Base-by-base conservation (phyloP, 2,329 filamentous ascomycete genomes). In the Fusarium humuli region DNA sequence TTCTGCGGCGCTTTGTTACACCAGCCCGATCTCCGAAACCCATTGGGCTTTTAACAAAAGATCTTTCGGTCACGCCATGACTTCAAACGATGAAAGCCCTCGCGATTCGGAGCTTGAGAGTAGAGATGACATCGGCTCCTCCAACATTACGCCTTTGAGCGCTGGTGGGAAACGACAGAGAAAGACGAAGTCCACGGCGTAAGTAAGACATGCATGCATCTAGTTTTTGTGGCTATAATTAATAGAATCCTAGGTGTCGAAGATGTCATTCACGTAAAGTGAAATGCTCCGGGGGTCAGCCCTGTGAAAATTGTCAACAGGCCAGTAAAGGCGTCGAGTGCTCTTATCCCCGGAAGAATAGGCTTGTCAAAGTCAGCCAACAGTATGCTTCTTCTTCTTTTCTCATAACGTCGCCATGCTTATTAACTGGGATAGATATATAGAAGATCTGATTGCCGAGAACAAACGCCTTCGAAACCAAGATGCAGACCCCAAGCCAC, bases 221-320 rank as follows among this genome's bases (percentile, higher is more conserved):
- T 1, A 23, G 1, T 30, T 6, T 20, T 20, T 12, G 7, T 4
- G 3, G 7, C 2, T 7, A 25, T 37, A 6, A 5, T 57, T 57
- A 23, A 72, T 55, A 6, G 23, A 8, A 29, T 6, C 7, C 2
- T 8, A 78, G 61, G 13, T 83, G 67, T 59, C 78, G 72, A 27
- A 75, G 60, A 61, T 83, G 69, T 42, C 80, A 73, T 56, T 70
- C 78, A 1, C 73, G 78, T 4, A 80, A 79, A 53, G 77, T 80
- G 9, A 79, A 77, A 41, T 80, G 78, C 25, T 78, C 77, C 1
- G 78, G 78, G 0, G 79, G 75, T 1, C 69, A 73, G n/a, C 78
- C 78, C 2, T 80, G 78, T 52, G 68, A 74, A 4, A 79, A 78
- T 50, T 80, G 78, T 40, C 61, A 62, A 27, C 76, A 78, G 56